A percentile compares a stretch with the other conserved stretches of the same genome.
Evolutionary conservation across 139 green algal genomes (phyloP).

Genomic region (Yamagishiella unicocca): DNA sequence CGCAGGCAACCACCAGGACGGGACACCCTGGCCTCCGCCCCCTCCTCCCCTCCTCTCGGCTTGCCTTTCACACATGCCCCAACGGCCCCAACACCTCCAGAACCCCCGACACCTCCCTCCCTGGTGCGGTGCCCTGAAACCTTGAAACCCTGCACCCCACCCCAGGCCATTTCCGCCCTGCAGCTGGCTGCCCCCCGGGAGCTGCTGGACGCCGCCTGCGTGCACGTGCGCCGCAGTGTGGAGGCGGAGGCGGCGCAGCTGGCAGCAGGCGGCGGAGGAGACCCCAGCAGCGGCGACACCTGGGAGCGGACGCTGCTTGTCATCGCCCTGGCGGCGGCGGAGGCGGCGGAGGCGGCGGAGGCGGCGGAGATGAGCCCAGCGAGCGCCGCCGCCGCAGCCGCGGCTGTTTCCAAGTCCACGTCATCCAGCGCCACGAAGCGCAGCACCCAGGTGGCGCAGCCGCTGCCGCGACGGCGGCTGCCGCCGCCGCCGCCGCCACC

Average conservation of each 20-base stretch:
- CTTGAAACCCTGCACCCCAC: too few relatives aligned
- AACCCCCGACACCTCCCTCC: too few relatives aligned
- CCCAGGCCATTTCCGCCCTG: not conserved
- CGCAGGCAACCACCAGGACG: too few relatives aligned
- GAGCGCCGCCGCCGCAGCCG: not conserved
- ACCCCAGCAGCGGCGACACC: not conserved
- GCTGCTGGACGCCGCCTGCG: not conserved
- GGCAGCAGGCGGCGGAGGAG: not conserved
- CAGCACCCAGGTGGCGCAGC: too few relatives aligned
- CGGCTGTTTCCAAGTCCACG: too few relatives aligned
- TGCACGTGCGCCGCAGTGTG: not conserved
- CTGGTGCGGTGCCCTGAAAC: too few relatives aligned
- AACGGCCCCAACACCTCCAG: too few relatives aligned
- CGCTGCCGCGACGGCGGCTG: not conserved
- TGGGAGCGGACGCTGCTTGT: not conserved
- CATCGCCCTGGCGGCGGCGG: not conserved
- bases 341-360: not conserved
- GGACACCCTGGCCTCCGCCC: too few relatives aligned
- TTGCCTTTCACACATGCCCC: too few relatives aligned
- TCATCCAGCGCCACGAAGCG: too few relatives aligned
- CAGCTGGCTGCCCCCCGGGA: not conserved
- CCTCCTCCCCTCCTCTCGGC: too few relatives aligned
- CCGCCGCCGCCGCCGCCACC: not conserved
- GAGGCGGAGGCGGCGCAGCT: not conserved
- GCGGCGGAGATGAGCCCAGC: not conserved